Percentiles rank a stretch among this genome's conserved stretches.
Evolutionary conservation across 164 flowering plant genomes (phyloP).

Genomic region (Kalanchoe fedtschenkoi): DNA sequence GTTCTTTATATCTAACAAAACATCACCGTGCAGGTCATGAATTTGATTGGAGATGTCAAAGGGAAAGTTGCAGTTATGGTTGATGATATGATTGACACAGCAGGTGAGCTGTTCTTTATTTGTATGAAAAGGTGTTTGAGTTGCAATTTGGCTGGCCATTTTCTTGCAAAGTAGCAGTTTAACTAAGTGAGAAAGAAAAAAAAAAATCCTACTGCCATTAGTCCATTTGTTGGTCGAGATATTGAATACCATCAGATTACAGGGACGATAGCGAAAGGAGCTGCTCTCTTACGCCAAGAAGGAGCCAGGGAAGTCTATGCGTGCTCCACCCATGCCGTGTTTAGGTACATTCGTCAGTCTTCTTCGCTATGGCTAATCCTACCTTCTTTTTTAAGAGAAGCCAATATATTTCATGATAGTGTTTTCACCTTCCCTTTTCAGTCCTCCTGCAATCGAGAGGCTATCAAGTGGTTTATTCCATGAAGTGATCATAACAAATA

Average conservation of each 20-base stretch:
- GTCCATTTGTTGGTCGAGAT: not conserved
- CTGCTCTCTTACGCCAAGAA: conserved; percentile 74
- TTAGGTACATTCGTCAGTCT: conserved; percentile 32
- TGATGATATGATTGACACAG: conserved; percentile 99
- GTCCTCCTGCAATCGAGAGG: conserved; percentile 7
- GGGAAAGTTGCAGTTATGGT: conserved; percentile 99
- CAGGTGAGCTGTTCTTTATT: conserved; percentile 47
- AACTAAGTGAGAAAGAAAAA: too few relatives aligned
- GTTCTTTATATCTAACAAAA: not conserved
- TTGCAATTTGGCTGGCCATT: not conserved
- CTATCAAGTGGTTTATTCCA: conserved; percentile 41
- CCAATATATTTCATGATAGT: conserved; percentile 8
- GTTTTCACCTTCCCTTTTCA: not conserved
- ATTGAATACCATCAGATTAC: conserved; percentile 13
- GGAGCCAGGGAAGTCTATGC: conserved; percentile 97
- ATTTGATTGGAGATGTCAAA: conserved; percentile 91
- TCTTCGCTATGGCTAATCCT: not conserved
- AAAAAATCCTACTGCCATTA: not conserved
- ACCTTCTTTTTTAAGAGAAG: not conserved
- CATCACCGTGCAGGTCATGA: conserved; percentile 69
- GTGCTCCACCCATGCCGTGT: conserved; percentile 87
- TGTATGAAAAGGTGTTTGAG: not conserved
- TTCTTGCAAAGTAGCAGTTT: not conserved
- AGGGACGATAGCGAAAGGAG: conserved; percentile 89
- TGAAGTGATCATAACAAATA: conserved; percentile 72